A percentile compares a stretch with the other conserved stretches of the same genome.
Conservation (phyloP, 1,284 basidiomycete genomes). For the Cryptococcus depauperatus region DNA sequence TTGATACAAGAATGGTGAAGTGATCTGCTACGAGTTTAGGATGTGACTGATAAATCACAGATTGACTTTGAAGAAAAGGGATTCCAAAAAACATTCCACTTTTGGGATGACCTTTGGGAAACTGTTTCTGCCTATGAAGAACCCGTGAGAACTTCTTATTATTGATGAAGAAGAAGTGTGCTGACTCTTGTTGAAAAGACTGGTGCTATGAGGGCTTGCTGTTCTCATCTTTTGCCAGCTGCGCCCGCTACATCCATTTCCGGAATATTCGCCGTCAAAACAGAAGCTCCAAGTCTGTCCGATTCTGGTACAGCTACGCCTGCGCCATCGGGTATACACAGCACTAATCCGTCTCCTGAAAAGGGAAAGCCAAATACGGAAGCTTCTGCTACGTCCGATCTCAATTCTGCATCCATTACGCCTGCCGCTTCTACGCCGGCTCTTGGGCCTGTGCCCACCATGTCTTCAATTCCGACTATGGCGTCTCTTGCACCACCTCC, state of each 20-base stretch:
- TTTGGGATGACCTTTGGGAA: conserved; percentile 41
- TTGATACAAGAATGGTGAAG: conserved; percentile 82
- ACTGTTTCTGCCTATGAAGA: conserved; percentile 41
- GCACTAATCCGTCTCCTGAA: not conserved
- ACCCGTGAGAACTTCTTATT: conserved; percentile 37
- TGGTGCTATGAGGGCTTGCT: conserved; percentile 75
- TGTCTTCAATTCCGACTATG: not conserved
- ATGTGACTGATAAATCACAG: conserved; percentile 3
- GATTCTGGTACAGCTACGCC: not conserved
- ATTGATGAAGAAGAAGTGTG: too few species aligned
- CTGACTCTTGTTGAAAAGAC: conserved; percentile 56
- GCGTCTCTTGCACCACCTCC: conserved; percentile 1
- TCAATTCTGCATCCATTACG: not conserved
- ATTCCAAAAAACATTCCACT: conserved; percentile 21
- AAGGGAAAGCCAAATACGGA: not conserved
- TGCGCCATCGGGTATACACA: not conserved
- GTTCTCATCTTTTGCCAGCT: conserved; percentile 61
- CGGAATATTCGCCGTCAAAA: not conserved
- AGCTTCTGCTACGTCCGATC: conserved; percentile 3
- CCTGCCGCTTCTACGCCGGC: not conserved
- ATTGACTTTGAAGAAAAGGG: conserved; percentile 80
- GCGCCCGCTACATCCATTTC: conserved; percentile 11
- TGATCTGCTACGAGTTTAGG: conserved; percentile 47
- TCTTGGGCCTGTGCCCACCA: not conserved
- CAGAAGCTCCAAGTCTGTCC: conserved; percentile 4